Conservation (phyloP, 768 basidiomycete genomes). For the Lyophyllum atratum region DNA sequence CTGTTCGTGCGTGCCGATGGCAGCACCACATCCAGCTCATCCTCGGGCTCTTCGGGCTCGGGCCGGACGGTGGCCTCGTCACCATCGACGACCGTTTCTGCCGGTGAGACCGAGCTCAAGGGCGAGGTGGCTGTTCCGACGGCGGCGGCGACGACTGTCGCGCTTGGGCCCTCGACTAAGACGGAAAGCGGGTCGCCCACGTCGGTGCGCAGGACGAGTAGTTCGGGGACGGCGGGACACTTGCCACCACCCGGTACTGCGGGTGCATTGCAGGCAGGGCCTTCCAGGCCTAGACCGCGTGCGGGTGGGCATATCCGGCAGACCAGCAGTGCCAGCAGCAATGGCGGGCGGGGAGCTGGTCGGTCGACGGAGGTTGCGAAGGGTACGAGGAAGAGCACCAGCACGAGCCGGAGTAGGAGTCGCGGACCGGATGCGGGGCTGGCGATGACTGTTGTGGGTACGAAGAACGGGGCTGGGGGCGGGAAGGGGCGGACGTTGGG, state of each 20-base stretch:
- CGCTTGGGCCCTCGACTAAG: not conserved
- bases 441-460: constrained; percentile 10
- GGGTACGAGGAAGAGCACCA: not conserved
- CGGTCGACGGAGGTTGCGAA: not conserved
- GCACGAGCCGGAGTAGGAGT: constrained; percentile 14
- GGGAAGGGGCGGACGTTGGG: not conserved
- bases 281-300: constrained; percentile 1
- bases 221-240: not conserved
- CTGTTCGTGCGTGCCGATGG: constrained; percentile 5
- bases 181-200: not conserved
- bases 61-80: constrained; percentile 9
- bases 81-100: not conserved
- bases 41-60: constrained; percentile 6
- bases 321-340: constrained; percentile 13
- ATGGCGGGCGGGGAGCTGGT: not conserved
- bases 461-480: not conserved
- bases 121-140: not conserved
- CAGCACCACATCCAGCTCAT: constrained; percentile 8
- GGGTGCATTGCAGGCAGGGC: not conserved
- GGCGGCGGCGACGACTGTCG: not conserved
- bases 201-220: not conserved
- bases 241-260: not conserved
- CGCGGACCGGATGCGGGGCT: constrained; percentile 8
- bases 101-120: not conserved
- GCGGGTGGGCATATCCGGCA: constrained; percentile 10